Conservation (phyloP, 1,139 yeast genomes). For the Geotrichum bryndzae region DNA sequence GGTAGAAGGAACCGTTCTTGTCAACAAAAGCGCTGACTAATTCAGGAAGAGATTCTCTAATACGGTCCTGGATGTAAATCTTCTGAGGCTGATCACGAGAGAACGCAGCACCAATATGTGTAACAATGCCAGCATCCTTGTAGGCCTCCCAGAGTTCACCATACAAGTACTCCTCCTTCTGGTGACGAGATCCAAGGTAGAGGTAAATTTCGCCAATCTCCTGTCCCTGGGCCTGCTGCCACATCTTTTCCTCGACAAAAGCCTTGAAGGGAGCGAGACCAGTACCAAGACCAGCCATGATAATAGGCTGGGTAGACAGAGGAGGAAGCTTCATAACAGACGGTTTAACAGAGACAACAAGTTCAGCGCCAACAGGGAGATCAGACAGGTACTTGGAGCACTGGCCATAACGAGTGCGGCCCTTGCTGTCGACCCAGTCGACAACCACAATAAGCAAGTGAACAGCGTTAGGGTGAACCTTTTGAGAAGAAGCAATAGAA, state of each 20-base stretch:
- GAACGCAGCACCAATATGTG: constrained; percentile 97
- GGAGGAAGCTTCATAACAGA: constrained; percentile 96
- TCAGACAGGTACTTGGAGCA: constrained; percentile 87
- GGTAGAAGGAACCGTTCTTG: constrained; percentile 82
- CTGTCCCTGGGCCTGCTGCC: constrained; percentile 85
- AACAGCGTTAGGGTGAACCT: constrained; percentile 81
- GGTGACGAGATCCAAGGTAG: constrained; percentile 92
- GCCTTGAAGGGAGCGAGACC: constrained; percentile 99
- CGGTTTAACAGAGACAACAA: constrained; percentile 92
- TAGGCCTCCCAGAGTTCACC: constrained; percentile 98
- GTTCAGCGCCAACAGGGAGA: constrained; percentile 70
- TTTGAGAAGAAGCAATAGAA: constrained; percentile 97
- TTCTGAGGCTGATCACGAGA: constrained; percentile 95
- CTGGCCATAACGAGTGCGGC: constrained; percentile 87
- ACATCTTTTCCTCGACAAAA: constrained; percentile 87
- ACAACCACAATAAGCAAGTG: constrained; percentile 92
- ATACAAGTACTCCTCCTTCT: constrained; percentile 88
- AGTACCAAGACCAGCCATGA: constrained; percentile 97
- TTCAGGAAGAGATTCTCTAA: constrained; percentile 66
- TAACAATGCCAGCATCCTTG: constrained; percentile 82
- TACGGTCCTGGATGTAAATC: constrained; percentile 91
- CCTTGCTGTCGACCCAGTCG: constrained; percentile 87
- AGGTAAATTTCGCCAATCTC: constrained; percentile 86
- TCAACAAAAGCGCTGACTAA: constrained; percentile 74
- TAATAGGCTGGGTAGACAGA: constrained; percentile 77